phyloP scores from a whole-genome alignment of 345 rosid genomes.

The Hevea brasiliensis region DNA sequence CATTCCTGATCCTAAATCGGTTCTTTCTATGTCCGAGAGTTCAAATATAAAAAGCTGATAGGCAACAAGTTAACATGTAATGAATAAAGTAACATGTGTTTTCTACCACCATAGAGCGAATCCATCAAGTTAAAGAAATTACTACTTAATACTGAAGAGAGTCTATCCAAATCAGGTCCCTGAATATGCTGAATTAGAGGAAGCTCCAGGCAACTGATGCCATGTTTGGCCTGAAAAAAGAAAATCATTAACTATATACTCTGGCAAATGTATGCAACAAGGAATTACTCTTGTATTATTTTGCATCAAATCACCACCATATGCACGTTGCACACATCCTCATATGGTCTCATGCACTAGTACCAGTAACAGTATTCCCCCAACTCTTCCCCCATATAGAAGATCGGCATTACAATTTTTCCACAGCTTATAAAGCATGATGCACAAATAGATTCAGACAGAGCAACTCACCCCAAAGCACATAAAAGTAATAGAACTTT shows the following conservation, averaged over 20 bases:
- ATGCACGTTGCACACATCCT: neutral
- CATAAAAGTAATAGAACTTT: conserved; percentile 3
- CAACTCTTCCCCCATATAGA: conserved; percentile 9
- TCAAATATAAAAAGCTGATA: conserved; percentile 5
- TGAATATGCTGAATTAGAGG: conserved; percentile 76
- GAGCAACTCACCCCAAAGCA: neutral
- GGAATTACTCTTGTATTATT: neutral
- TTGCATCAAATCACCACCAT: neutral
- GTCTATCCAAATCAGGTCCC: conserved; percentile 75
- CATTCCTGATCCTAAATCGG: neutral
- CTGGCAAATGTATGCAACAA: neutral
- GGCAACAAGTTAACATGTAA: neutral
- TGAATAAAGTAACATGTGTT: neutral
- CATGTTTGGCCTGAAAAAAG: conserved; percentile 54
- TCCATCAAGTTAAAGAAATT: conserved; percentile 19
- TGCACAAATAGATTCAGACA: neutral
- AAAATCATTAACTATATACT: neutral
- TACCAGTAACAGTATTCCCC: neutral
- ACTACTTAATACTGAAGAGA: conserved; percentile 69
- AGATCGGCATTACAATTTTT: neutral
- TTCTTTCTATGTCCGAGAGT: neutral
- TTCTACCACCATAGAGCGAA: neutral
- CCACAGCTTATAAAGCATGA: neutral
- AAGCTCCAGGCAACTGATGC: conserved; percentile 74
- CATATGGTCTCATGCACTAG: neutral